Conservation (phyloP, 805 yeast genomes). For the Maudiozyma serrabonitensis region DNA sequence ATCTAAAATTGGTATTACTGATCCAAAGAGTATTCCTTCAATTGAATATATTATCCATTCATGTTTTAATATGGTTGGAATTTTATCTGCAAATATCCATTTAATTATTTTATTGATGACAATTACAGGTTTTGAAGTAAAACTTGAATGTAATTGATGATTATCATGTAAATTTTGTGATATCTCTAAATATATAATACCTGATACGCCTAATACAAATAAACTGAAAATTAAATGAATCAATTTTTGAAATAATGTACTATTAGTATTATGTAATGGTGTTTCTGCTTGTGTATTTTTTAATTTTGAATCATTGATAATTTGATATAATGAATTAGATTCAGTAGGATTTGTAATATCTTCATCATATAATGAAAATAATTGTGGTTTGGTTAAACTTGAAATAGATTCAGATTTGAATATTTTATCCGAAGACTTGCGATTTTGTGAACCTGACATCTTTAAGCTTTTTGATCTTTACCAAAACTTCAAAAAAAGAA, state of each 20-base stretch:
- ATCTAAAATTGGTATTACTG: slow-evolving; percentile 38
- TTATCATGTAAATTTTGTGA: slow-evolving; percentile 44
- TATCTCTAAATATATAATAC: slow-evolving; percentile 44
- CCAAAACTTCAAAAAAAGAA: too few relatives aligned
- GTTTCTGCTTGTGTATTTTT: not conserved
- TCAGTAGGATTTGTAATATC: slow-evolving; percentile 17
- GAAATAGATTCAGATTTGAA: slow-evolving; percentile 29
- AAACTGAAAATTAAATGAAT: slow-evolving; percentile 11
- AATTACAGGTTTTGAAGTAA: slow-evolving; percentile 33
- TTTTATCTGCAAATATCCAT: slow-evolving; percentile 5
- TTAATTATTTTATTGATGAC: slow-evolving; percentile 12
- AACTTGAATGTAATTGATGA: slow-evolving; percentile 35
- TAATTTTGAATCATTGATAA: not conserved
- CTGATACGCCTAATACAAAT: slow-evolving; percentile 33
- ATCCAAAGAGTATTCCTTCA: slow-evolving; percentile 53
- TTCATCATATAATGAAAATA: slow-evolving; percentile 43
- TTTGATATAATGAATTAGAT: slow-evolving; percentile 1
- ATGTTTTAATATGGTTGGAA: not conserved
- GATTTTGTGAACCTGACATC: too few relatives aligned
- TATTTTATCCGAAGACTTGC: not conserved
- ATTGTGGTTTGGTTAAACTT: slow-evolving; percentile 41
- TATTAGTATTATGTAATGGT: not conserved
- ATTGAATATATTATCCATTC: slow-evolving; percentile 30
- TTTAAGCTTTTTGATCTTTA: too few relatives aligned
- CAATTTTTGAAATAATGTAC: not conserved